Conservation (phyloP, 305 asterid genomes). For the Coffea humblotiana region DNA sequence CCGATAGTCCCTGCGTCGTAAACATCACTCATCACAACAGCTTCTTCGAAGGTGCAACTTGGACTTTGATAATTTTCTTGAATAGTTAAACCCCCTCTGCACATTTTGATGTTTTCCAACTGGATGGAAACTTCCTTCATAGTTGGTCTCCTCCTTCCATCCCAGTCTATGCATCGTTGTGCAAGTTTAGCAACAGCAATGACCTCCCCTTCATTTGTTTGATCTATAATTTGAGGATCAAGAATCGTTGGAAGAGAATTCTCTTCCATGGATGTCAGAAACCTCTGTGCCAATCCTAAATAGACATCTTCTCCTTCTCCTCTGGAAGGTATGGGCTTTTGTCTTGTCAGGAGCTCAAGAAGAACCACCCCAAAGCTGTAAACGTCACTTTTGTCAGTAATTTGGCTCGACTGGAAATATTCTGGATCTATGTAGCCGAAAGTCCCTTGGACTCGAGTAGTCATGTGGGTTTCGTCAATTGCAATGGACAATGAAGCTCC, state of each 20-base stretch:
- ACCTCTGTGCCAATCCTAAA: constrained; percentile 1
- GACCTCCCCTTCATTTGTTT: constrained; percentile 11
- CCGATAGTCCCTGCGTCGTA: neutral
- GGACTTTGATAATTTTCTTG: neutral
- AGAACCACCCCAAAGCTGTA: neutral
- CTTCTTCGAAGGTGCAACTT: neutral
- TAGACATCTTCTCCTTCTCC: neutral
- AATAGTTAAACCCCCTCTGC: neutral
- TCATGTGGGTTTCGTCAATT: constrained; percentile 2
- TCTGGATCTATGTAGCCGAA: constrained; percentile 12
- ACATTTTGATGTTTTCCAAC: neutral
- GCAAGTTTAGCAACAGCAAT: constrained; percentile 15
- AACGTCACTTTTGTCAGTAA: constrained; percentile 12
- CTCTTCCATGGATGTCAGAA: constrained; percentile 1
- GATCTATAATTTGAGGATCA: constrained; percentile 4
- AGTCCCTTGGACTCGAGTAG: neutral
- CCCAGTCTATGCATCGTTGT: constrained; percentile 11
- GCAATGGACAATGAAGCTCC: neutral
- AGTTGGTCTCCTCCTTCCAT: constrained; percentile 20
- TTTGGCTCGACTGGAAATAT: constrained; percentile 7
- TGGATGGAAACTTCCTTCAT: constrained; percentile 19
- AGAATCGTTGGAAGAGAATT: constrained; percentile 1
- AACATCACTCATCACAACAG: neutral
- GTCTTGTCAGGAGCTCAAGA: constrained; percentile 14
- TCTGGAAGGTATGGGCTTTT: neutral